Conservation (phyloP, 768 basidiomycete species). For the Suillus paluster region DNA sequence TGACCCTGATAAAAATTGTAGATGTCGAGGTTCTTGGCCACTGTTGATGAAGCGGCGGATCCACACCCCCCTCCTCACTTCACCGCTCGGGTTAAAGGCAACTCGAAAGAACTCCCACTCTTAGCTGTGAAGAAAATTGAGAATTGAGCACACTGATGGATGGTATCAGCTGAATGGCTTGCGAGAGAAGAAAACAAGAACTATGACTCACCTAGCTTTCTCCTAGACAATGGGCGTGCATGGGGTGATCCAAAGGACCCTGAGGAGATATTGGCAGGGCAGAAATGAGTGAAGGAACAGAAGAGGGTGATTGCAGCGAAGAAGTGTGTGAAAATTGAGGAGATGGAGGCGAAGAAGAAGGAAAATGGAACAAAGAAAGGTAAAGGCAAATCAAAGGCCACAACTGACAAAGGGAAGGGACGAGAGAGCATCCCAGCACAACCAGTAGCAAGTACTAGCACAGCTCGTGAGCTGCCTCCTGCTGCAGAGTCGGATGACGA, state of each 20-base stretch:
- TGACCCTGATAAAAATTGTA: background rate
- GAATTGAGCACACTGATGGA: constrained; percentile 24
- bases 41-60: background rate
- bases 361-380: background rate
- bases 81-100: background rate
- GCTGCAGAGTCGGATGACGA: too few species aligned
- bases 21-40: background rate
- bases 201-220: background rate
- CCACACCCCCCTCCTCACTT: background rate
- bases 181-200: constrained; percentile 13
- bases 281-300: background rate
- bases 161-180: too few species aligned
- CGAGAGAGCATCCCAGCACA: background rate
- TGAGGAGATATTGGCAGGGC: background rate
- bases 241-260: constrained; percentile 11
- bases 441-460: background rate
- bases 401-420: background rate
- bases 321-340: background rate
- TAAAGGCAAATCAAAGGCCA: too few species aligned
- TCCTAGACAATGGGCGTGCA: background rate
- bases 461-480: background rate
- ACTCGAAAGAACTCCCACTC: background rate
- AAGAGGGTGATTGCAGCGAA: background rate
- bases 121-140: constrained; percentile 5
- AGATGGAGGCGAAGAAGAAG: background rate